Evolutionary conservation across 108 stramenopile species (phyloP), one percentile per base, ranked within the genome.

Genomic region (Stephanodiscus minutulus): DNA sequence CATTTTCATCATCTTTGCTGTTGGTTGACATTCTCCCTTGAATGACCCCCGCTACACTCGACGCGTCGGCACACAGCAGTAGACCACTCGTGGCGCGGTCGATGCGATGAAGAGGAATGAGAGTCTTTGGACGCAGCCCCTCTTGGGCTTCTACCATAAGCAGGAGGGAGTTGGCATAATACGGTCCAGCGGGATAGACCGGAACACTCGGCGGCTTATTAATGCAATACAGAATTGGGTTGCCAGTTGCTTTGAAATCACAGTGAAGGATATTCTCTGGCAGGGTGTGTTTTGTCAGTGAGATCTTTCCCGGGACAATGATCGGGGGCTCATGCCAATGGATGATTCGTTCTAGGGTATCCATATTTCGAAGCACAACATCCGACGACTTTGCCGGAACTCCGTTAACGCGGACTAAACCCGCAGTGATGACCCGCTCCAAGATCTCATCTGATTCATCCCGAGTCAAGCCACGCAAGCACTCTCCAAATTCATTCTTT

Each of bases 311-410:
- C n/a, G 89, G 90, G 18, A 87, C 55, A 22, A 58, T 24, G 15
- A 94, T 68, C 3, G 93, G 93, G 47, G 93, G 88, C 63, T 94
- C 93, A 61, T 94, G 90, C 90, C 90, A 91, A 58, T 91, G 87
- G n/a, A 79, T 57, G 11, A 88, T 77, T 0, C 90, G 82, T 59
- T 73, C 68, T 21, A 94, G 77, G 8, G 74, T 79, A 66, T 90
- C 89, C 79, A 83, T 85, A 36, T 87, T 91, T 64, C 73, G 87
- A n/a, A 90, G 83, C 29, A 72, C 13, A 46, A 59, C 60, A 31
- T 68, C 61, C 7, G 44, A 52, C 10, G 59, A 25, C 18, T 72
- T 77, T 4, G 84, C 52, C 2, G 81, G 67, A 2, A 62, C 43
- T n/a, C 66, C 86, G 58, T 94, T 91, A 28, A 94, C 66, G 8